Conservation (phyloP, 345 rosid species). For the Euphorbia peplus region DNA sequence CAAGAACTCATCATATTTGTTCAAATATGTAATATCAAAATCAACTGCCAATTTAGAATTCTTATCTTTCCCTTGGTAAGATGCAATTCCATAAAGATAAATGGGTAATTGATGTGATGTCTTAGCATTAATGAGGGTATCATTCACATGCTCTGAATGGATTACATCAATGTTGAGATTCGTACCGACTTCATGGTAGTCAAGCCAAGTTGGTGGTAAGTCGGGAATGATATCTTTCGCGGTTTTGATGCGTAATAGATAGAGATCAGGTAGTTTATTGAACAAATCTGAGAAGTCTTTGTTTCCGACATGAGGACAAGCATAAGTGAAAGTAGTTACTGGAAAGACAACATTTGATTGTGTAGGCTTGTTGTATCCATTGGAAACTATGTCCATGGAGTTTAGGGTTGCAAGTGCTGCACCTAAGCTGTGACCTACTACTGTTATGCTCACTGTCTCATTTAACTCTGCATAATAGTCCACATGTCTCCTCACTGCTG, state of each 20-base stretch:
- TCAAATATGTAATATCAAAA: neutral
- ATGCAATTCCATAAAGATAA: slow-evolving; percentile 28
- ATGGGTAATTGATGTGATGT: slow-evolving; percentile 14
- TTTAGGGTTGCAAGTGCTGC: neutral
- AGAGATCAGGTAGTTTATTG: slow-evolving; percentile 6
- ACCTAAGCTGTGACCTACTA: neutral
- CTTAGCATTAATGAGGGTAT: too few species aligned
- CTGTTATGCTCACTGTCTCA: neutral
- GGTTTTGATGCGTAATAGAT: slow-evolving; percentile 16
- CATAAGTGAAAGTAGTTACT: slow-evolving; percentile 21
- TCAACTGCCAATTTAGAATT: slow-evolving; percentile 13
- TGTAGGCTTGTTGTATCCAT: slow-evolving; percentile 25
- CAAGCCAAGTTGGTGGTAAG: neutral
- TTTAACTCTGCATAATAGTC: slow-evolving; percentile 4
- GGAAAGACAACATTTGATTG: neutral
- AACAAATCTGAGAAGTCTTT: neutral
- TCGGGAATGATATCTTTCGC: neutral
- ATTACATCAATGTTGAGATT: slow-evolving; percentile 12
- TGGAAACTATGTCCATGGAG: neutral
- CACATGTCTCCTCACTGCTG: slow-evolving; percentile 15
- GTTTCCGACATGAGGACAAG: slow-evolving; percentile 18
- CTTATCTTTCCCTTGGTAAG: slow-evolving; percentile 8
- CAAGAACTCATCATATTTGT: neutral
- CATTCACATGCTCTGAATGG: too few species aligned
- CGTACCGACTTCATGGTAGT: slow-evolving; percentile 14